These are phyloP conservation scores for Hypocrella siamensis DNA, from an alignment of 2,329 filamentous ascomycete genomes.

Conservation along the genomic window DNA sequence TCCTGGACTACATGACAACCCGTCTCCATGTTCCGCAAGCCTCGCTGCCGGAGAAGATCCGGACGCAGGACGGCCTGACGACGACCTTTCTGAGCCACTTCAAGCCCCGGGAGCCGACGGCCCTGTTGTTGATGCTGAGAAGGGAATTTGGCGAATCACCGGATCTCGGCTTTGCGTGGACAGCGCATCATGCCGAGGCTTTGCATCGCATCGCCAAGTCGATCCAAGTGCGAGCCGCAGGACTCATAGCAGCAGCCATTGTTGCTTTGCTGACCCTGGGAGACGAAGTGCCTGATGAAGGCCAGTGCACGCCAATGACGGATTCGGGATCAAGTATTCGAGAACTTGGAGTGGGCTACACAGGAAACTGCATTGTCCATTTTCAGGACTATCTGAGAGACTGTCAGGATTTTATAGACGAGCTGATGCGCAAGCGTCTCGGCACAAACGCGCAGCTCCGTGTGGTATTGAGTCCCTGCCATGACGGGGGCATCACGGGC, in stretches of 20 bases:
- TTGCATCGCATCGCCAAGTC: slow-evolving; percentile 53
- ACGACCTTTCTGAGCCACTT: slow-evolving; percentile 61
- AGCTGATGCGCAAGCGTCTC: slow-evolving; percentile 21
- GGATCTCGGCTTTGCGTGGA: slow-evolving; percentile 44
- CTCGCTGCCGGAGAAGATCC: slow-evolving; percentile 37
- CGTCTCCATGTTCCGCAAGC: slow-evolving; percentile 21
- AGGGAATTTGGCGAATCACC: slow-evolving; percentile 34
- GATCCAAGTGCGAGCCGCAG: slow-evolving; percentile 58
- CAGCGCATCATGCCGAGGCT: slow-evolving; percentile 36
- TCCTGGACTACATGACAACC: slow-evolving; percentile 46
- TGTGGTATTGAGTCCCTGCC: slow-evolving; percentile 37
- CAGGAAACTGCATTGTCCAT: slow-evolving; percentile 65
- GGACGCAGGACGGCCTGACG: slow-evolving; percentile 45
- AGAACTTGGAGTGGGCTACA: slow-evolving; percentile 63
- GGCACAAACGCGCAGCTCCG: slow-evolving; percentile 18
- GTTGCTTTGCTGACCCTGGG: slow-evolving; percentile 54
- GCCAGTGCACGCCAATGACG: slow-evolving; percentile 3
- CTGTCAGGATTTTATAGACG: slow-evolving; percentile 53
- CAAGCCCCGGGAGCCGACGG: slow-evolving; percentile 32
- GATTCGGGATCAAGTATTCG: slow-evolving; percentile 8
- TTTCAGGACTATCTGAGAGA: slow-evolving; percentile 59
- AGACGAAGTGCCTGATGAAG: slow-evolving; percentile 40
- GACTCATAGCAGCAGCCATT: slow-evolving; percentile 57
- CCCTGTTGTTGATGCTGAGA: slow-evolving; percentile 30
- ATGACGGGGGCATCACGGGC: slow-evolving; percentile 46